Evolutionary conservation across 306 rosid species (phyloP), one percentile per base, ranked within the genome.

Genomic region (Acmispon strigosus): DNA sequence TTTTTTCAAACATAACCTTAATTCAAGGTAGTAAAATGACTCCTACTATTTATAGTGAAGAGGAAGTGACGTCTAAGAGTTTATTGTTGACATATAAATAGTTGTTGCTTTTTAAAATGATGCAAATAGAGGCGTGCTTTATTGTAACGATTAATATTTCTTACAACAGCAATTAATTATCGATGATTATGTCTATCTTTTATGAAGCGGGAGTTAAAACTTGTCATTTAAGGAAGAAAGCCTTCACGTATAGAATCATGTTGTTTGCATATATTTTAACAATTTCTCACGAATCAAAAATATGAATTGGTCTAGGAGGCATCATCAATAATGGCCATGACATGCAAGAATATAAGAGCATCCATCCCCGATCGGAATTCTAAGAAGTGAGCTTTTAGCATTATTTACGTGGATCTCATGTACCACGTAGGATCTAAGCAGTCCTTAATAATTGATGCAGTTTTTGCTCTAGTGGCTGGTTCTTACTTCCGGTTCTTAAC

Each of bases 111-210:
- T 15, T 32, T 6, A 52, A n/a, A 50, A 20, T 10, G 5, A 49
- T 73, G 34, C 11, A 62, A 8, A n/a, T 41, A 42, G 24, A 42
- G 57, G 62, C 58, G 12, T 27, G 66, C 7, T 41, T 63, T 27
- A 16, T 27, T 37, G 20, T 27, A 32, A 73, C 20, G 2, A 42
- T 52, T 63, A 56, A 45, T 16, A 54, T 2, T 13, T 12, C 64
- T 37, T 16, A 56, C 10, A 20, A 14, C 3, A 58, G 14, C 9
- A 27, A 24, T 22, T 55, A 22, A 55, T 78, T 10, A 12, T 47
- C 29, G 63, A 71, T 78, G 66, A 78, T 65, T 57, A 41, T 78
- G 74, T 72, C 51, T 63, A 47, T 8, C 47, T 49, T 42, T 22
- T 27, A 48, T 57, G 22, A 65, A 27, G 58, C 16, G 47, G 11